Evolutionary conservation across 2,329 filamentous ascomycete genomes (phyloP).

Genomic region (Verticillium dahliae): DNA sequence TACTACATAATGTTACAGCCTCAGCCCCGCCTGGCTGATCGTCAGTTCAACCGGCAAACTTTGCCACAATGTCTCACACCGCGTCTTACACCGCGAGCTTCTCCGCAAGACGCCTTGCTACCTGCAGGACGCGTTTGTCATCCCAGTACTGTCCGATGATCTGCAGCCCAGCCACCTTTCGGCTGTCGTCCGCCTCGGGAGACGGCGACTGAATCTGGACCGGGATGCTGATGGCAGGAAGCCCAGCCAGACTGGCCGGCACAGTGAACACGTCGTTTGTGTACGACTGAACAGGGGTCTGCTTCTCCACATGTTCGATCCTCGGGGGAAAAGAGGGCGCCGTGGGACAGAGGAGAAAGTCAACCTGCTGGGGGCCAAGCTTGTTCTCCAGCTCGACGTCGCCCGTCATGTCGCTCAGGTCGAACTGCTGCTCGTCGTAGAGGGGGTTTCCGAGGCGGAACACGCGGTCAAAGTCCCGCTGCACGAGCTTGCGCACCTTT

Average conservation of each 20-base stretch:
- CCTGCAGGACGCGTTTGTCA: conserved; percentile 55
- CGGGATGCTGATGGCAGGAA: conserved; percentile 84
- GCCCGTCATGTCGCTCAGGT: conserved; percentile 55
- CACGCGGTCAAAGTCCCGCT: conserved; percentile 76
- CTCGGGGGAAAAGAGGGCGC: conserved; percentile 69
- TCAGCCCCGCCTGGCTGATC: not conserved
- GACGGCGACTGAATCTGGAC: conserved; percentile 56
- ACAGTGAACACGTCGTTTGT: conserved; percentile 96
- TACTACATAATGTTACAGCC: not conserved
- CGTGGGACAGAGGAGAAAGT: conserved; percentile 83
- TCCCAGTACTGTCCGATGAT: conserved; percentile 78
- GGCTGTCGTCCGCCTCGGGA: conserved; percentile 21
- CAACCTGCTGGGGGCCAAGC: conserved; percentile 58
- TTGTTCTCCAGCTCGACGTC: conserved; percentile 45
- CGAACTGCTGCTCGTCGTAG: conserved; percentile 42
- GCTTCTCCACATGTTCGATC: conserved; percentile 48
- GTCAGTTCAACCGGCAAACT: not conserved
- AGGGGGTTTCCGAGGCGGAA: conserved; percentile 69
- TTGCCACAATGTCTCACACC: not conserved
- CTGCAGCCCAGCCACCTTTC: conserved; percentile 54
- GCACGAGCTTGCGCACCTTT: conserved; percentile 74
- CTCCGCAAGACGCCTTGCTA: conserved; percentile 41
- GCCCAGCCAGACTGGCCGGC: conserved; percentile 82
- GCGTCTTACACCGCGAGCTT: conserved; percentile 14
- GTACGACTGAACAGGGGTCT: conserved; percentile 66